Evolutionary conservation across 371 early-diverging fungal genomes (phyloP).

Genomic region (Rhizopus arrhizus): DNA sequence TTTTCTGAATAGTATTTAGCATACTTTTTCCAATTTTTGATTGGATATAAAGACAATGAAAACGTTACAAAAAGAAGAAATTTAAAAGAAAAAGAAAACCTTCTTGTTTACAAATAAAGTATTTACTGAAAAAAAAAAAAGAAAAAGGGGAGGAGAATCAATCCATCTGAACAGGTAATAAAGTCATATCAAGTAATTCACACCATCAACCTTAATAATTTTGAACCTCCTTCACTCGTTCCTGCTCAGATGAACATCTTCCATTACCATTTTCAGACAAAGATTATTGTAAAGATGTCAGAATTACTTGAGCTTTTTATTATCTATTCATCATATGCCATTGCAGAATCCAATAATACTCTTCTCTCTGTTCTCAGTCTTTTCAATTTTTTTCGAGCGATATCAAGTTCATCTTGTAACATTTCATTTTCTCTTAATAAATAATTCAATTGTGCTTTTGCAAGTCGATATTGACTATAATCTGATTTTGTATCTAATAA

Average conservation of each 20-base stretch:
- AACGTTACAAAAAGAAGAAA: no score
- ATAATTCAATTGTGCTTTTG: conserved; percentile 60
- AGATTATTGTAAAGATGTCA: conserved; percentile 28
- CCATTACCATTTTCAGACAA: conserved; percentile 32
- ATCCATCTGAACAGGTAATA: no score
- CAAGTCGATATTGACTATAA: conserved; percentile 46
- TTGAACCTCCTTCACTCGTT: no score
- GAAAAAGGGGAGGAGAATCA: not conserved
- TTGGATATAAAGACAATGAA: no score
- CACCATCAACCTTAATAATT: not conserved
- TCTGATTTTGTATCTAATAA: conserved; percentile 8
- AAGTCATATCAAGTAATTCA: no score
- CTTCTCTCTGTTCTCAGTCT: conserved; percentile 55
- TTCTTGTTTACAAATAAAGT: not conserved
- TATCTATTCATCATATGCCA: conserved; percentile 26
- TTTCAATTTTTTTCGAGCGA: conserved; percentile 49
- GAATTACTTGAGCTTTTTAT: conserved; percentile 1
- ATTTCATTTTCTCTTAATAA: conserved; percentile 61
- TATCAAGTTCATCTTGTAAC: conserved; percentile 54
- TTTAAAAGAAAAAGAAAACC: no score
- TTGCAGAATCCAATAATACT: conserved; percentile 55
- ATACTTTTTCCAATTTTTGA: no score
- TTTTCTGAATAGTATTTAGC: no score
- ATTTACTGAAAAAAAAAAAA: not conserved
- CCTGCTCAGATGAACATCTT: not conserved